A percentile compares a stretch with the other conserved stretches of the same genome.
These are phyloP conservation scores for Acer saccharum DNA, from an alignment of 345 rosid genomes.

Conservation along the genomic window DNA sequence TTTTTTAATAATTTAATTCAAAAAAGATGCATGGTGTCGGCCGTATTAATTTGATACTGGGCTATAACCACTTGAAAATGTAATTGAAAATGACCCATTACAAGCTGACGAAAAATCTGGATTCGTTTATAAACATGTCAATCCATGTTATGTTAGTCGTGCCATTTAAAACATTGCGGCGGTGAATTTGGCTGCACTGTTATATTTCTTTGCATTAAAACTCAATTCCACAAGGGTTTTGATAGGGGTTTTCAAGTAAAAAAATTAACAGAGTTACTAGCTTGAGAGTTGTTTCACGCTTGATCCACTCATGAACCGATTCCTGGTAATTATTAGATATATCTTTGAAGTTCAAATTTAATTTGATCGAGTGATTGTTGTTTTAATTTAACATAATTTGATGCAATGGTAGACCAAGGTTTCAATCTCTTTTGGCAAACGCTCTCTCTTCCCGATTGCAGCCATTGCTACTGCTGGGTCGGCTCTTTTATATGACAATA, in stretches of 20 bases:
- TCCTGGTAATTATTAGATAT: slow-evolving; percentile 31
- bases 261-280: too few species aligned
- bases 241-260: not conserved
- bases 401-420: slow-evolving; percentile 44
- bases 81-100: not conserved
- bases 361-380: not conserved
- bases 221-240: not conserved
- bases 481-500: slow-evolving; percentile 34
- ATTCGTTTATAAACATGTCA: not conserved
- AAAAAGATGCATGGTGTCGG: not conserved
- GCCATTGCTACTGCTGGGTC: slow-evolving; percentile 52
- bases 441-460: slow-evolving; percentile 35
- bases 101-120: not conserved
- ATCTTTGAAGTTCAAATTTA: not conserved
- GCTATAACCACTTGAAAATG: not conserved
- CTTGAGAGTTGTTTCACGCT: not conserved
- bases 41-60: not conserved
- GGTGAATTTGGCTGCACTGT: not conserved
- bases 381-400: not conserved
- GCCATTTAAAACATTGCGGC: not conserved
- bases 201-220: not conserved
- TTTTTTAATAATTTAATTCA: too few species aligned
- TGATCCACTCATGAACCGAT: slow-evolving; percentile 26
- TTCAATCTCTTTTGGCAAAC: slow-evolving; percentile 24
- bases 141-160: too few species aligned